Percentiles rank a stretch among this genome's conserved stretches.
phyloP scores from a whole-genome alignment of 2,329 filamentous ascomycete species.

The Periconia macrospinosa region DNA sequence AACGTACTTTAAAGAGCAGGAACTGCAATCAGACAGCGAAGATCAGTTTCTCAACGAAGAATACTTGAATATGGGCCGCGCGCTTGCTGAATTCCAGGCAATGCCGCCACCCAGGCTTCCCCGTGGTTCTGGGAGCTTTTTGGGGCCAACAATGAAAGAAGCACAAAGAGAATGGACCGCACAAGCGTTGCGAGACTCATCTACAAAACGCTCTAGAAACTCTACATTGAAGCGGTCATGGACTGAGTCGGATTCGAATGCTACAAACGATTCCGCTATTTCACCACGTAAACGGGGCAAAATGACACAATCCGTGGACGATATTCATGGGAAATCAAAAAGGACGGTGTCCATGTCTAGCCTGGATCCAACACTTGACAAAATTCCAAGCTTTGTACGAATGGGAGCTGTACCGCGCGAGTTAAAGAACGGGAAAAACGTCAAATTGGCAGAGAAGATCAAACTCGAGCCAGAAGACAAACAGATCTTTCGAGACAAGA shows the following conservation, averaged over 20 bases:
- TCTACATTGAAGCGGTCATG: constrained; percentile 16
- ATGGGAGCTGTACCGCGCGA: constrained; percentile 34
- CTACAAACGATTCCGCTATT: constrained; percentile 13
- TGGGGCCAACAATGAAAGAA: constrained; percentile 35
- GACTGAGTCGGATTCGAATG: constrained; percentile 19
- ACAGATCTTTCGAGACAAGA: constrained; percentile 37
- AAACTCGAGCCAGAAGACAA: constrained; percentile 32
- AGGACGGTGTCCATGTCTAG: constrained; percentile 26
- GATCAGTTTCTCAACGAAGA: constrained; percentile 27
- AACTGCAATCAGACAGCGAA: constrained; percentile 30
- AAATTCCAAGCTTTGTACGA: constrained; percentile 29
- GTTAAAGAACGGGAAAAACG: constrained; percentile 30
- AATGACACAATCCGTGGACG: background rate
- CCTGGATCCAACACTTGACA: constrained; percentile 8
- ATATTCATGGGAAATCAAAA: constrained; percentile 17
- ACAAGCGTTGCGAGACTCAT: constrained; percentile 18
- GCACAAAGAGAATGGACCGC: constrained; percentile 27
- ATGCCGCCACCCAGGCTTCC: constrained; percentile 19
- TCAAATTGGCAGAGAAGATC: constrained; percentile 32
- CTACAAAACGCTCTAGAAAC: constrained; percentile 5
- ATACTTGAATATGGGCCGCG: constrained; percentile 17
- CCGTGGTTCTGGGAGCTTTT: constrained; percentile 28
- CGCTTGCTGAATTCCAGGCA: constrained; percentile 22
- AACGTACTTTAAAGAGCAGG: constrained; percentile 33
- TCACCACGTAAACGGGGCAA: constrained; percentile 5